phyloP scores from a whole-genome alignment of 768 basidiomycete species.

The Atractiella rhizophila region DNA sequence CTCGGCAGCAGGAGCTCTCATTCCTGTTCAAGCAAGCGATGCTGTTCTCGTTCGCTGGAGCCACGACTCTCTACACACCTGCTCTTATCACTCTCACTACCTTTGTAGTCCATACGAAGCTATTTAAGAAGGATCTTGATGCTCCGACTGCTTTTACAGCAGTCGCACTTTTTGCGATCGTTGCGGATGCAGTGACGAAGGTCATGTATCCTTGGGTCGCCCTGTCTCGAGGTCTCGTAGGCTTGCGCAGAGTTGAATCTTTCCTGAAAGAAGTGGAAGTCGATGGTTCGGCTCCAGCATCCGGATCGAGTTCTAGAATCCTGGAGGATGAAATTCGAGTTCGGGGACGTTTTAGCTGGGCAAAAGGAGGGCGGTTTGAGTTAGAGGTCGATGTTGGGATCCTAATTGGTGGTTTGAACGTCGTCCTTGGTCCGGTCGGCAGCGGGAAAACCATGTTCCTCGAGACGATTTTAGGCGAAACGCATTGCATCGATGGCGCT shows the following conservation, averaged over 20 bases:
- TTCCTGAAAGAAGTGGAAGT: constrained; percentile 25
- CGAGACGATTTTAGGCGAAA: constrained; percentile 15
- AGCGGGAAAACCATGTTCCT: too few relatives aligned
- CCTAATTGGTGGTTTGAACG: constrained; percentile 37
- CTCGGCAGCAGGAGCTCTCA: too few relatives aligned
- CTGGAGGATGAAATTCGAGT: constrained; percentile 18
- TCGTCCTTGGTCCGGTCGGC: constrained; percentile 13
- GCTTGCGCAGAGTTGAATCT: constrained; percentile 22
- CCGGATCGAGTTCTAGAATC: constrained; percentile 21
- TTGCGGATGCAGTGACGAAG: constrained; percentile 13
- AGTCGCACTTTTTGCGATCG: constrained; percentile 24
- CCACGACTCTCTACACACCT: too few relatives aligned
- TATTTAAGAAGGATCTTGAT: constrained; percentile 20
- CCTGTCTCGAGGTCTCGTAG: too few relatives aligned
- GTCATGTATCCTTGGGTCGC: constrained; percentile 20
- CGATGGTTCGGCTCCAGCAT: constrained; percentile 21
- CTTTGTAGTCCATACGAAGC: constrained; percentile 20
- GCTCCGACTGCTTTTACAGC: constrained; percentile 25
- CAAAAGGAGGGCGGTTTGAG: constrained; percentile 21
- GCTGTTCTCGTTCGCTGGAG: too few relatives aligned
- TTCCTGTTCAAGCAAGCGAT: too few relatives aligned
- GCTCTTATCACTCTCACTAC: constrained; percentile 21
- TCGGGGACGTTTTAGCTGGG: constrained; percentile 7
- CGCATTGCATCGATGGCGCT: constrained; percentile 12
- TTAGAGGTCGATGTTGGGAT: constrained; percentile 36